Percentiles rank a stretch among this genome's conserved stretches.
These are phyloP conservation scores for Lycium ferocissimum DNA, from an alignment of 257 asterid species.

Conservation along the genomic window DNA sequence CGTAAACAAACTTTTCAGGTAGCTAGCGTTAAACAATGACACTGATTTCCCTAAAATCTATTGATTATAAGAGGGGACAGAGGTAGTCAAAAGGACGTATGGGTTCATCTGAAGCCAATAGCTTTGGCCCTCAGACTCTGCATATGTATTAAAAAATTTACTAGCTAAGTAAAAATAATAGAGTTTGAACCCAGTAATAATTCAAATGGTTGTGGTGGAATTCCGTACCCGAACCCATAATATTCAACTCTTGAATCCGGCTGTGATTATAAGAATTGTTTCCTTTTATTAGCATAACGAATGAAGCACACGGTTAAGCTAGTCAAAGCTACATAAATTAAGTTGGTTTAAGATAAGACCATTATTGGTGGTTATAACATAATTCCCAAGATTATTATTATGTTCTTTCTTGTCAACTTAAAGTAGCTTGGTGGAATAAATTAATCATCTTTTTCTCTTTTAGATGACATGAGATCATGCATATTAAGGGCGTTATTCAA, in stretches of 20 bases:
- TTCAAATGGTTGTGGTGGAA: not conserved
- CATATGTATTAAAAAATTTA: too few relatives aligned
- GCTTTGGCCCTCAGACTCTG: too few relatives aligned
- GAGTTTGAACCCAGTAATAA: too few relatives aligned
- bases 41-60: too few relatives aligned
- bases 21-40: too few relatives aligned
- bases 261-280: not conserved
- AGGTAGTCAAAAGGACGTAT: too few relatives aligned
- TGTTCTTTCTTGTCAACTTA: constrained; percentile 34
- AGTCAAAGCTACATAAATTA: not conserved
- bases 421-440: constrained; percentile 24
- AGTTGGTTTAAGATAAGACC: not conserved
- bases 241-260: not conserved
- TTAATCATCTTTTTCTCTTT: not conserved
- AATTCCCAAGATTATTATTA: not conserved
- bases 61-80: too few relatives aligned
- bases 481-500: not conserved
- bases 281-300: not conserved
- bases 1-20: too few relatives aligned
- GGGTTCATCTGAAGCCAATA: too few relatives aligned
- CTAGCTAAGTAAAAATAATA: too few relatives aligned
- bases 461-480: constrained; percentile 24
- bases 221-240: not conserved
- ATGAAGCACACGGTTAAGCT: not conserved
- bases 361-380: constrained; percentile 19